Conservation (phyloP, 2,329 filamentous ascomycete genomes). For the Teratosphaeria zuluensis region DNA sequence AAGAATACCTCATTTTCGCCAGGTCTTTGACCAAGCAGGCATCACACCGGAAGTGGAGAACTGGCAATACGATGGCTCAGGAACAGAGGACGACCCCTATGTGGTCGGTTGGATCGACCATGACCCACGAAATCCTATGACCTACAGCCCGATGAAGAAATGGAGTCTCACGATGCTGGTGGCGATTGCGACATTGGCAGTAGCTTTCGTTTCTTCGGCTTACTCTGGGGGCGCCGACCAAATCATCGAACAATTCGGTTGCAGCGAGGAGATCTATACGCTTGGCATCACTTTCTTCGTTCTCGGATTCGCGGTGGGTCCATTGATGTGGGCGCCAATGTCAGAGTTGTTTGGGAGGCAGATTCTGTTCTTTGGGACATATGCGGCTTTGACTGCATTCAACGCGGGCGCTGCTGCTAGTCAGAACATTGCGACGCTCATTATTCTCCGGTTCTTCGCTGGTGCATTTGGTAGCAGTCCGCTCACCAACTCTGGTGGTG, state of each 20-base stretch:
- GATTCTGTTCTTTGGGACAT: slow-evolving; percentile 28
- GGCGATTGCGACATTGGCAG: slow-evolving; percentile 56
- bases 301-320: slow-evolving; percentile 44
- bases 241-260: slow-evolving; percentile 47
- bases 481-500: slow-evolving; percentile 37
- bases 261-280: slow-evolving; percentile 45
- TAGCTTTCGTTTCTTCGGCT: slow-evolving; percentile 61
- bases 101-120: slow-evolving; percentile 56
- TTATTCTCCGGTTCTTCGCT: slow-evolving; percentile 38
- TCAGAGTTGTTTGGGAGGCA: slow-evolving; percentile 50
- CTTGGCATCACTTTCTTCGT: slow-evolving; percentile 58
- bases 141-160: slow-evolving; percentile 48
- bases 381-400: slow-evolving; percentile 29
- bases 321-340: slow-evolving; percentile 53
- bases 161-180: slow-evolving; percentile 57
- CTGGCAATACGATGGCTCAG: slow-evolving; percentile 30
- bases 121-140: slow-evolving; percentile 59
- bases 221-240: slow-evolving; percentile 50
- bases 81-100: slow-evolving; percentile 58
- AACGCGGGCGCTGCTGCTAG: slow-evolving; percentile 34
- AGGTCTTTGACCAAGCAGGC: slow-evolving; percentile 25
- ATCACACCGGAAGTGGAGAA: slow-evolving; percentile 26
- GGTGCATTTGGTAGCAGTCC: slow-evolving; percentile 36
- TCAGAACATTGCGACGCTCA: slow-evolving; percentile 34
- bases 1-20: slow-evolving; percentile 19